A percentile compares a stretch with the other conserved stretches of the same genome.
Evolutionary conservation across 306 rosid species (phyloP).

Genomic region (Abrus pulchellus): DNA sequence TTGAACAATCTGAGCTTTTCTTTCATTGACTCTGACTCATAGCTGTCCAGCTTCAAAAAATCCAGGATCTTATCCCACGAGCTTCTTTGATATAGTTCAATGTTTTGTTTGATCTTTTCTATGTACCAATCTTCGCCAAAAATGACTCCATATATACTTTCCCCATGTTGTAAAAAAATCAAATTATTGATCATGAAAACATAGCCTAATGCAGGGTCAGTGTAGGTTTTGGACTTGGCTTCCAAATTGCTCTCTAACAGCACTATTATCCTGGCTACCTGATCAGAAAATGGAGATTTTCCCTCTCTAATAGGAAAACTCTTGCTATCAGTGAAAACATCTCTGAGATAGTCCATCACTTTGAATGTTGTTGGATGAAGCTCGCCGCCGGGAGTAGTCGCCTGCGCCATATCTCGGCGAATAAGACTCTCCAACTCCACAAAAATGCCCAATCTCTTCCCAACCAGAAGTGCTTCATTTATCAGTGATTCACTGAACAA

Average conservation of each 20-base stretch:
- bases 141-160: not conserved
- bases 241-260: not conserved
- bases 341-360: not conserved
- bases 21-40: not conserved
- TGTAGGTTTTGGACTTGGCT: not conserved
- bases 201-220: not conserved
- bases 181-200: not conserved
- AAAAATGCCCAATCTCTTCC: not conserved
- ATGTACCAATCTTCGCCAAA: not conserved
- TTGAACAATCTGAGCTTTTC: not conserved
- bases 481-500: constrained; percentile 13
- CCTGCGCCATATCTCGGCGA: constrained; percentile 8
- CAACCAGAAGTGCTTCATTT: not conserved
- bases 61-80: not conserved
- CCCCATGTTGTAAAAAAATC: not conserved
- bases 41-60: not conserved
- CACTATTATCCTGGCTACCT: not conserved
- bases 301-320: not conserved
- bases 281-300: not conserved
- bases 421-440: constrained; percentile 51
- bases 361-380: not conserved
- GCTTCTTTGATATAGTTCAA: not conserved
- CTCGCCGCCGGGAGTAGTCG: not conserved
- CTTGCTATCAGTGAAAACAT: not conserved
- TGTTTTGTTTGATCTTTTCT: not conserved